Evolutionary conservation across 768 basidiomycete species (phyloP).

Genomic region (Pleurotus salmoneostramineus): DNA sequence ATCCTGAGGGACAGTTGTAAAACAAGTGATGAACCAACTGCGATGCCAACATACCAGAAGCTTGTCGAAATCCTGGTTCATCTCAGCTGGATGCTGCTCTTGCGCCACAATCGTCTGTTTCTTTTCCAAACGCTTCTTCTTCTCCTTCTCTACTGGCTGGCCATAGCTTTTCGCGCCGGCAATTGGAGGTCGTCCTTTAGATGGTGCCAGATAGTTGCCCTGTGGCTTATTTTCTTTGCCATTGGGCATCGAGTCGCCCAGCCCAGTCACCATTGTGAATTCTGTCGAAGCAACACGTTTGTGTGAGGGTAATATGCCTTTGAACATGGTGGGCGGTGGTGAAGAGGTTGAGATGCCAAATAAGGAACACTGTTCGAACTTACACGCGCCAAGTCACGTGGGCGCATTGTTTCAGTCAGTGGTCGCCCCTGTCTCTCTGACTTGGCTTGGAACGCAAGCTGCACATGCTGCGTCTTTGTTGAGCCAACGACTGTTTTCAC

Average conservation of each 20-base stretch:
- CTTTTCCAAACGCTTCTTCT: slow-evolving; percentile 34
- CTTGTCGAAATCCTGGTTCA: slow-evolving; percentile 74
- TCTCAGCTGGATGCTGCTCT: slow-evolving; percentile 24
- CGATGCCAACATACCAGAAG: slow-evolving; percentile 51
- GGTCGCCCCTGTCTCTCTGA: no score
- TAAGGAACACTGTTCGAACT: slow-evolving; percentile 22
- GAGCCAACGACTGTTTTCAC: no score
- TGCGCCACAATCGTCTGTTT: slow-evolving; percentile 25
- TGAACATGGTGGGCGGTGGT: slow-evolving; percentile 58
- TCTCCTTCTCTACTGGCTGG: slow-evolving; percentile 32
- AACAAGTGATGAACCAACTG: background rate
- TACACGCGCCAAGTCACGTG: slow-evolving; percentile 29
- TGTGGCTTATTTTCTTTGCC: slow-evolving; percentile 63
- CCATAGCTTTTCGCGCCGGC: slow-evolving; percentile 27
- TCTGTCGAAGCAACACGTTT: slow-evolving; percentile 65
- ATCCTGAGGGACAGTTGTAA: slow-evolving; percentile 45
- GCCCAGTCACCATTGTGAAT: slow-evolving; percentile 66
- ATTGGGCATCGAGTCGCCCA: slow-evolving; percentile 40
- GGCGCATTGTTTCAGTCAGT: background rate
- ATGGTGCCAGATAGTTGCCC: slow-evolving; percentile 10
- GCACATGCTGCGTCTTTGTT: no score
- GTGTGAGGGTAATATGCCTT: slow-evolving; percentile 63
- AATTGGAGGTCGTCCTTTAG: slow-evolving; percentile 11
- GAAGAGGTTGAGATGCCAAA: slow-evolving; percentile 15
- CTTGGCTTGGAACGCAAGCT: no score